phyloP scores from a whole-genome alignment of 495 filamentous ascomycete species.

The Penicillium canariense region DNA sequence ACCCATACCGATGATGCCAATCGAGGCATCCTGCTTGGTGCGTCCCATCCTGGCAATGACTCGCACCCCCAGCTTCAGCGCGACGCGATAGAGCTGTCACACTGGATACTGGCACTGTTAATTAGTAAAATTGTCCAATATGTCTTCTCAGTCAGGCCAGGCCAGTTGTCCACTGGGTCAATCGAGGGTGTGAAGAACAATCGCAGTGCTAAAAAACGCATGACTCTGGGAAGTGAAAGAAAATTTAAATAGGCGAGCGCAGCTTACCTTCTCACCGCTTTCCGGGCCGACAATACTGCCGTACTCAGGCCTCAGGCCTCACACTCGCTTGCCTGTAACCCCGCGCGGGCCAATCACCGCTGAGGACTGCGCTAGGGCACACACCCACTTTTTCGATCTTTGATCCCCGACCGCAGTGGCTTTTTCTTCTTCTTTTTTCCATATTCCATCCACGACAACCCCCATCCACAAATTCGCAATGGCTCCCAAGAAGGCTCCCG shows the following conservation, averaged over 20 bases:
- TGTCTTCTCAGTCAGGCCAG: not conserved
- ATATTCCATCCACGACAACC: constrained; percentile 47
- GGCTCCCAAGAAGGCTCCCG: constrained; percentile 74
- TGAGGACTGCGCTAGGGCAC: constrained; percentile 38
- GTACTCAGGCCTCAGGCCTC: not conserved
- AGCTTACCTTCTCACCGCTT: constrained; percentile 28
- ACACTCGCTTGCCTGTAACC: constrained; percentile 33
- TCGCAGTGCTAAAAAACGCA: constrained; percentile 6
- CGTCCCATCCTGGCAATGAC: constrained; percentile 33
- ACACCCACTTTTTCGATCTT: constrained; percentile 40
- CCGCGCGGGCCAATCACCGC: constrained; percentile 31
- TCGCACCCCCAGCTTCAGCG: constrained; percentile 3
- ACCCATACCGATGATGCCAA: constrained; percentile 98
- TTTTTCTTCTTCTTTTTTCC: constrained; percentile 29
- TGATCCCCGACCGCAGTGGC: not conserved
- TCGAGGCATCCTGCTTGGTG: constrained; percentile 61
- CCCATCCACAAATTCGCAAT: constrained; percentile 52
- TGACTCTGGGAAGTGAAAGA: constrained; percentile 5
- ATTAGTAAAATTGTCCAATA: constrained; percentile 6
- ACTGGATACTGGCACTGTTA: not conserved
- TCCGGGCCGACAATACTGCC: constrained; percentile 35
- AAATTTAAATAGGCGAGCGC: constrained; percentile 38
- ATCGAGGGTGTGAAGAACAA: constrained; percentile 18
- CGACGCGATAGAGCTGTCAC: not conserved
- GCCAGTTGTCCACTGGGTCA: constrained; percentile 1